Evolutionary conservation across 1,139 yeast species (phyloP).

Genomic region (Saccharomyces hybrid): DNA sequence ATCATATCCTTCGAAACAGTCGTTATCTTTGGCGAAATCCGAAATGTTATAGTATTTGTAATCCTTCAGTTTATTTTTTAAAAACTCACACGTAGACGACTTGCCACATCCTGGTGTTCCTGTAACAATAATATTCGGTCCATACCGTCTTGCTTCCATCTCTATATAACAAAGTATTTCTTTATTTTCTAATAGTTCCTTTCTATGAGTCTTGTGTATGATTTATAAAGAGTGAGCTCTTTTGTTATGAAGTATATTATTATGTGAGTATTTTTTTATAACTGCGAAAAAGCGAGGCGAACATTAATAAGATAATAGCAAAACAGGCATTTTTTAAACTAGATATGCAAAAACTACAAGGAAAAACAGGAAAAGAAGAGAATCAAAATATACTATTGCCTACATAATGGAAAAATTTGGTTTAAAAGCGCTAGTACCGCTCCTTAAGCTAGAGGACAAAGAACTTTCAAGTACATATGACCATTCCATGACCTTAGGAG

Average conservation of each 20-base stretch:
- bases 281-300: neutral
- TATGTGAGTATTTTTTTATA: neutral
- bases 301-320: neutral
- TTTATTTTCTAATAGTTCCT: neutral
- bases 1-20: constrained; percentile 79
- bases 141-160: constrained; percentile 21
- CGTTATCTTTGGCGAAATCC: constrained; percentile 70
- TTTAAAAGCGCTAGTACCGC: constrained; percentile 59
- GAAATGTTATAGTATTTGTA: constrained; percentile 63
- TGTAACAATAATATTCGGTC: constrained; percentile 80
- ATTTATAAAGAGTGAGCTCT: neutral
- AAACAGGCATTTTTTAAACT: neutral
- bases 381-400: constrained; percentile 3
- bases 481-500: constrained; percentile 61
- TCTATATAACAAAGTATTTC: neutral
- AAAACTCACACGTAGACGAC: constrained; percentile 68
- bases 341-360: neutral
- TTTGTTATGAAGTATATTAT: neutral
- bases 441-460: constrained; percentile 40
- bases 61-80: constrained; percentile 45
- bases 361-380: neutral
- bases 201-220: neutral
- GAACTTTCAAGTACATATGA: constrained; percentile 22
- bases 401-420: constrained; percentile 55
- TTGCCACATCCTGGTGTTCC: constrained; percentile 99